Conservation (phyloP, 805 yeast genomes). For the Myxozyma lipomycoides region DNA sequence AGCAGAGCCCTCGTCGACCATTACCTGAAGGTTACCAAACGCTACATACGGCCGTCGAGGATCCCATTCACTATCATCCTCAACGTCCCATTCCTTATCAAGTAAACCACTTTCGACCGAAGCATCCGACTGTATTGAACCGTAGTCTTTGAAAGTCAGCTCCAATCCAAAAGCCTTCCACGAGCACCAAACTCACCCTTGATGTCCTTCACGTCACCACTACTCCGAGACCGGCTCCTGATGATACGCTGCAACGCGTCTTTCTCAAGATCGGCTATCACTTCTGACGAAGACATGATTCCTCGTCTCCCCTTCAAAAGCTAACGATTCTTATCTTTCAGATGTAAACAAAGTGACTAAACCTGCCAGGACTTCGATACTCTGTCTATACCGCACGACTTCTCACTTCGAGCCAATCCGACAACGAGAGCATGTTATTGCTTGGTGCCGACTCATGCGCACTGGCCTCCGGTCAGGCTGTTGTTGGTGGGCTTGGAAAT, state of each 20-base stretch:
- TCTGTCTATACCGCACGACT: too few relatives aligned
- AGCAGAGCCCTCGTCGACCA: constrained; percentile 22
- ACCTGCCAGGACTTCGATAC: too few relatives aligned
- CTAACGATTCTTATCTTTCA: too few relatives aligned
- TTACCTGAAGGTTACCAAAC: constrained; percentile 16
- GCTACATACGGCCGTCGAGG: constrained; percentile 4
- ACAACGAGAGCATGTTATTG: too few relatives aligned
- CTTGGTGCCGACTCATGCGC: too few relatives aligned
- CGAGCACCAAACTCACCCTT: background rate
- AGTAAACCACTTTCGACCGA: constrained; percentile 2
- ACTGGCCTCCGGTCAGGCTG: too few relatives aligned
- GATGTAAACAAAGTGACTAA: too few relatives aligned
- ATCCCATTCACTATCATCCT: constrained; percentile 1
- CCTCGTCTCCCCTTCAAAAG: too few relatives aligned
- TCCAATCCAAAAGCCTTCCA: background rate
- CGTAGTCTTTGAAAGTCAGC: constrained; percentile 9
- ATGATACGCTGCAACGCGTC: background rate
- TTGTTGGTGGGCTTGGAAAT: too few relatives aligned
- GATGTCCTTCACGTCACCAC: background rate
- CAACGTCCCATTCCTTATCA: too few relatives aligned
- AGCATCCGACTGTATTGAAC: constrained; percentile 12
- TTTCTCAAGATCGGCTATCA: constrained; percentile 2
- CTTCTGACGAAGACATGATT: too few relatives aligned
- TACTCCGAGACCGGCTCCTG: background rate
- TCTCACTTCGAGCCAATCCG: too few relatives aligned